Percentiles rank a stretch among this genome's conserved stretches.
phyloP scores from a whole-genome alignment of 192 early-diverging fungal genomes.

The Spizellomyces sp. region DNA sequence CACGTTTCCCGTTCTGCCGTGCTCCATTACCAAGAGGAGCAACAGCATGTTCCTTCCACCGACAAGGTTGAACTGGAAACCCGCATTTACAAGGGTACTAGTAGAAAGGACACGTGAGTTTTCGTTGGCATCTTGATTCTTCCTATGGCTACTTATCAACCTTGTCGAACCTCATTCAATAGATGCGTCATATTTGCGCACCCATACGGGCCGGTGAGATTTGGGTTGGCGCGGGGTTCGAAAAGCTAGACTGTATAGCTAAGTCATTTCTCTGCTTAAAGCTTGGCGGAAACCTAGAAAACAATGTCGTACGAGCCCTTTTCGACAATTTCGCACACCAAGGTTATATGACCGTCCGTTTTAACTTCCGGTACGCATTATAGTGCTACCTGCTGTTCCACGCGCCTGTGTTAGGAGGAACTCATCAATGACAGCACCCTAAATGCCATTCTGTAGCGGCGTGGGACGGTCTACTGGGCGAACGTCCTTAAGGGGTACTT shows the following conservation, averaged over 20 bases:
- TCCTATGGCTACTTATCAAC: no score
- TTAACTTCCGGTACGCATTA: conserved; percentile 29
- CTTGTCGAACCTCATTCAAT: no score
- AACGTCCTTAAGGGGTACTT: conserved; percentile 19
- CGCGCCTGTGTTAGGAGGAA: not conserved
- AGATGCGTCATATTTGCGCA: conserved; percentile 36
- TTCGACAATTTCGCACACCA: conserved; percentile 30
- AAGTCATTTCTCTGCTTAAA: not conserved
- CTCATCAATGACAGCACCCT: no score
- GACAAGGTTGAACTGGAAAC: conserved; percentile 16
- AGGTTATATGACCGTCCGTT: conserved; percentile 29
- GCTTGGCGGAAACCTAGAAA: conserved; percentile 42
- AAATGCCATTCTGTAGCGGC: conserved; percentile 5
- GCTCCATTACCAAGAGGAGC: conserved; percentile 14
- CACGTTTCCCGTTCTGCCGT: conserved; percentile 4
- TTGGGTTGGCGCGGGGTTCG: not conserved
- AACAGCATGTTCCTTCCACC: conserved; percentile 11
- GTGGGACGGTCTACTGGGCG: conserved; percentile 30
- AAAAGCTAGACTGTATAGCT: not conserved
- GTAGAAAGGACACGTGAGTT: conserved; percentile 21
- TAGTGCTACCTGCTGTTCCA: not conserved
- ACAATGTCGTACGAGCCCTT: conserved; percentile 35
- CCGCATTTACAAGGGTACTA: conserved; percentile 5
- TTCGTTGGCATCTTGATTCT: not conserved
- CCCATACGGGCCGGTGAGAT: conserved; percentile 37